Evolutionary conservation across 2,329 filamentous ascomycete genomes (phyloP).

Genomic region (Colletotrichum tofieldiae): DNA sequence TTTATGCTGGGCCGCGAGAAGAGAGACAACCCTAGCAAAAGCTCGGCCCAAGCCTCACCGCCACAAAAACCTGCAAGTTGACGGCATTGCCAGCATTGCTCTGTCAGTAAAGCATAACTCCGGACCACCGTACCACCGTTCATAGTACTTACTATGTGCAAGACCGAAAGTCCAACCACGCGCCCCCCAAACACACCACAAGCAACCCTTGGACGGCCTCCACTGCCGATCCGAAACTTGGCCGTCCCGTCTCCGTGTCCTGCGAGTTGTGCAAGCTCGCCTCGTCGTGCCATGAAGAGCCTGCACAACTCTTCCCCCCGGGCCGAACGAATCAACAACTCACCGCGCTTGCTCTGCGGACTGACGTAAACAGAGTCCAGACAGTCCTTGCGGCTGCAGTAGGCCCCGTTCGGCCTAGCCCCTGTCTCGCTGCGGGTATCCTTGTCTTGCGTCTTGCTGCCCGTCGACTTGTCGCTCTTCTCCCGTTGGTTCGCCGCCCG

Average conservation of each 20-base stretch:
- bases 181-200: no score
- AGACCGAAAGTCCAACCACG: no score
- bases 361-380: slow-evolving; percentile 14
- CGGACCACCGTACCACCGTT: no score
- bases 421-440: background rate
- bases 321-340: background rate
- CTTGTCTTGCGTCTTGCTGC: background rate
- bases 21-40: background rate
- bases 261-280: background rate
- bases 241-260: slow-evolving; percentile 5
- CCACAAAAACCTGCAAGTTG: background rate
- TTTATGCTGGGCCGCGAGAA: no score
- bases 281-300: background rate
- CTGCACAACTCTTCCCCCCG: background rate
- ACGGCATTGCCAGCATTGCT: background rate
- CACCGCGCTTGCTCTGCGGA: slow-evolving; percentile 14
- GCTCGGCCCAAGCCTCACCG: slow-evolving; percentile 29
- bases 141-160: no score
- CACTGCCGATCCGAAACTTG: slow-evolving; percentile 31
- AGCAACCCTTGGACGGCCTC: background rate
- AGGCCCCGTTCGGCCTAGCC: slow-evolving; percentile 32
- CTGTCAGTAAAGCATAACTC: no score
- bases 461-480: background rate
- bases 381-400: slow-evolving; percentile 6
- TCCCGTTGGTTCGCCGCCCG: slow-evolving; percentile 3